Conservation (phyloP, 345 rosid genomes). For the Xanthoceras sorbifolium region DNA sequence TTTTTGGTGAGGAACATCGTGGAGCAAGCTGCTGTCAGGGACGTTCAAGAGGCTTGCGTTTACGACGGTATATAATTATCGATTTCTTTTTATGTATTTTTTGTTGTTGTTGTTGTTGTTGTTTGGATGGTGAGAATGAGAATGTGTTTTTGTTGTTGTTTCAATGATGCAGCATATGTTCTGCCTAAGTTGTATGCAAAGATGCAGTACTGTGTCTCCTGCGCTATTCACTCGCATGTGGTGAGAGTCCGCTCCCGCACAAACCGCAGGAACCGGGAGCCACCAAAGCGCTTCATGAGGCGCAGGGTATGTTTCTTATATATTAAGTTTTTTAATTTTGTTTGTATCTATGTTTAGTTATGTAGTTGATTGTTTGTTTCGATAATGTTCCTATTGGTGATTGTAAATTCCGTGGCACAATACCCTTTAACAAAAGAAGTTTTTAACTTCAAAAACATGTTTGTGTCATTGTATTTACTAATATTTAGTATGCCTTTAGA, state of each 20-base stretch:
- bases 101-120: not conserved
- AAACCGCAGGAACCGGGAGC: slow-evolving; percentile 74
- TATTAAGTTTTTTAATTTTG: not conserved
- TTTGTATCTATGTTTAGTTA: not conserved
- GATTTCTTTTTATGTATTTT: too few relatives aligned
- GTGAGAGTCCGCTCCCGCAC: slow-evolving; percentile 91
- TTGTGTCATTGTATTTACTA: not conserved
- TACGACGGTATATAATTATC: slow-evolving; percentile 50
- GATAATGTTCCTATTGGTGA: not conserved
- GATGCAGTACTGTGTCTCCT: slow-evolving; percentile 92
- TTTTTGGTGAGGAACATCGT: slow-evolving; percentile 89
- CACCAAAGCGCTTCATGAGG: slow-evolving; percentile 78
- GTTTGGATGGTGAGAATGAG: not conserved
- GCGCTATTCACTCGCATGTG: slow-evolving; percentile 97
- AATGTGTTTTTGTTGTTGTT: not conserved
- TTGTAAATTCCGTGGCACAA: not conserved
- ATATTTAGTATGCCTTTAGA: not conserved
- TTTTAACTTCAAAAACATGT: not conserved
- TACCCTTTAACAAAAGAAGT: not conserved
- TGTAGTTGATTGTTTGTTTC: not conserved
- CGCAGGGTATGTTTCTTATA: slow-evolving; percentile 56
- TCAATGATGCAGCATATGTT: slow-evolving; percentile 48
- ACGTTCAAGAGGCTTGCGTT: slow-evolving; percentile 86
- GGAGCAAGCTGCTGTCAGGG: slow-evolving; percentile 90
- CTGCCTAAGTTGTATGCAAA: slow-evolving; percentile 81